Evolutionary conservation across 768 basidiomycete genomes (phyloP), one percentile per base, ranked within the genome.

Genomic region (Boletus sp.): DNA sequence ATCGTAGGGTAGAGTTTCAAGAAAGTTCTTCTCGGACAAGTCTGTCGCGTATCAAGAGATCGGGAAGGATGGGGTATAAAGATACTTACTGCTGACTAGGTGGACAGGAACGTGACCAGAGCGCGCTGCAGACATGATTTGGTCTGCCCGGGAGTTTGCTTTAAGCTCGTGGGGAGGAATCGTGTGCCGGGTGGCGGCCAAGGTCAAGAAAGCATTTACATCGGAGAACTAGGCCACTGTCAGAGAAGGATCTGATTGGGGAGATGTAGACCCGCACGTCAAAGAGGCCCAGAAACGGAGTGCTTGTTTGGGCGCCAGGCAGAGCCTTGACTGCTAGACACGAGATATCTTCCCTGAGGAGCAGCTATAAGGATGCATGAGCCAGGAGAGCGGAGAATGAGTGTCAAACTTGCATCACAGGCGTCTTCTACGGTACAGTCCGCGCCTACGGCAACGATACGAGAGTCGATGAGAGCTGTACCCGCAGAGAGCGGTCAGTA

Each of bases 171-270:
- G 84, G 0, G 79, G 76, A 23, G 74, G 69, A 38, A 87, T 76
- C 4, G 84, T 87, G 64, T 91, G 88, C 42, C 84, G 75, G 4
- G 88, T 91, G 7, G 90, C 89, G 10, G 90, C 90, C 43, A 93
- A 74, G 4, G 88, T 89, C 55, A 93, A 70, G 64, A 92, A 93
- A n/a, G 90, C 88, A 65, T 93, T 93, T 11, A 92, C 87, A 65
- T 93, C 90, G 17, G 90, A 84, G 61, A 82, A 91, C 90, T 93
- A 59, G 15, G 47, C 5, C 4, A 8, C 11, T 8, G n/a, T 56
- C 38, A 68, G 46, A 54, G n/a, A 55, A 35, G 34, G n/a, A 34
- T 17, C 41, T 1, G 34, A 55, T 37, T 15, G 8, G 41, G 14
- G 25, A 25, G 51, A 41, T 27, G 33, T 25, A 30, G 21, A 38